Base-by-base conservation (phyloP, 805 yeast species). In the Saccharomyces jurei region DNA sequence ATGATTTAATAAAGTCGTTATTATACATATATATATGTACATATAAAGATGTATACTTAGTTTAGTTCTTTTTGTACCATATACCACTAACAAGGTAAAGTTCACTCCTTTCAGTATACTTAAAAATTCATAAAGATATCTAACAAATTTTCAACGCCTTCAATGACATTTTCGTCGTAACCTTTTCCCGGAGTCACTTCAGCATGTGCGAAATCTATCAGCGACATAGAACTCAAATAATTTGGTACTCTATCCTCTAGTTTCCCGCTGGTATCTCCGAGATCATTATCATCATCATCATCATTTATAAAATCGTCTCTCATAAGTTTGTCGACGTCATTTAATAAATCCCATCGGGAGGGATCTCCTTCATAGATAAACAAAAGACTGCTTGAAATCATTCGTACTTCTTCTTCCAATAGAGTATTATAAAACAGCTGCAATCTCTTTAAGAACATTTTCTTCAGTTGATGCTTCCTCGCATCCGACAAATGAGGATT, bases 121-220 rank as follows among this genome's bases (percentile, higher is more conserved):
- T n/a, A 28, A 9, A 46, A 27, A 10, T n/a, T 46, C 49, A 28
- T 76, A 47, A 85, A 70, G 1, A 77, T 63, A 0, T 55, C 59
- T 5, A 86, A 71, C 51, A 90, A 67, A 58, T 79, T 83, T 60
- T 83, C 85, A 1, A 91, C 72, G 0, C 97, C 98, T 13, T 70
- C 72, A 2, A 89, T 66, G 2, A 84, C 71, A 63, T 87, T 86
- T 49, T 81, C 87, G 68, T 90, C 97, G 21, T 79, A 79, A 0
- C 90, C 89, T 54, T 77, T 55, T 0, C 86, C 87, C 0, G 83
- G 82, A 0, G 78, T 76, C 55, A 79, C 71, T 57, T 73, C 79
- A 0, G 97, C 81, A 67, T 94, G 98, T 0, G 97, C 97, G 74
- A 94, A 90, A 69, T 94, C 99, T 6, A 94, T 89, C 50, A 91